Percentiles rank a stretch among this genome's conserved stretches.
Conservation (phyloP, 2,329 filamentous ascomycete genomes). For the Neofusicoccum sp. region DNA sequence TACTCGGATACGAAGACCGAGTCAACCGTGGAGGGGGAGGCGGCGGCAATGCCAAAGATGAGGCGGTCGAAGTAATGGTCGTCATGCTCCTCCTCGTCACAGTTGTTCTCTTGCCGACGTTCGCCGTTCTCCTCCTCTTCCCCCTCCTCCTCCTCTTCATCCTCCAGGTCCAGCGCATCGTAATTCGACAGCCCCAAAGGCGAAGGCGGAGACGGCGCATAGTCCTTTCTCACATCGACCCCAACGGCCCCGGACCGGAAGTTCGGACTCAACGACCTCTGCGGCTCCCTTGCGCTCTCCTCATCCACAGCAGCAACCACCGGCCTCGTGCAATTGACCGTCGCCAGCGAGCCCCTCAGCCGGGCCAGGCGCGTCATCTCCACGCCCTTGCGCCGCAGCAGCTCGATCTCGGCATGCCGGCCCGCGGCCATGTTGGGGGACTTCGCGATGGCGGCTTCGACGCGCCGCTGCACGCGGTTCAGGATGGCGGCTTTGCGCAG, state of each 20-base stretch:
- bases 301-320: conserved; percentile 22
- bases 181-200: conserved; percentile 44
- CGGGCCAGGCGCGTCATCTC: conserved; percentile 33
- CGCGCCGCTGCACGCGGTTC: conserved; percentile 50
- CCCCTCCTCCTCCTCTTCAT: conserved; percentile 20
- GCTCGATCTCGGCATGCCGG: conserved; percentile 21
- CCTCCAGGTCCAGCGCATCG: conserved; percentile 42
- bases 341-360: conserved; percentile 2
- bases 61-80: not conserved
- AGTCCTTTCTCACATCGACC: conserved; percentile 24
- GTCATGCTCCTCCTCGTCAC: not conserved
- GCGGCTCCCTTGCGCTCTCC: not conserved
- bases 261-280: conserved; percentile 8
- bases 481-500: conserved; percentile 65
- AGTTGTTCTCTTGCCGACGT: no score
- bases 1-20: conserved; percentile 12
- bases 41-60: not conserved
- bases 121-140: not conserved
- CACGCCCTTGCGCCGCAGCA: conserved; percentile 31
- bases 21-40: not conserved
- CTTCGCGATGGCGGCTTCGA: conserved; percentile 38
- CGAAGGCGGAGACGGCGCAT: conserved; percentile 36
- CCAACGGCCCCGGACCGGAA: not conserved
- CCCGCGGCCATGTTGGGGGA: conserved; percentile 24
- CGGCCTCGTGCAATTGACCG: conserved; percentile 9